Conservation (phyloP, 2,329 filamentous ascomycete genomes). For the Diplodia sapinea region DNA sequence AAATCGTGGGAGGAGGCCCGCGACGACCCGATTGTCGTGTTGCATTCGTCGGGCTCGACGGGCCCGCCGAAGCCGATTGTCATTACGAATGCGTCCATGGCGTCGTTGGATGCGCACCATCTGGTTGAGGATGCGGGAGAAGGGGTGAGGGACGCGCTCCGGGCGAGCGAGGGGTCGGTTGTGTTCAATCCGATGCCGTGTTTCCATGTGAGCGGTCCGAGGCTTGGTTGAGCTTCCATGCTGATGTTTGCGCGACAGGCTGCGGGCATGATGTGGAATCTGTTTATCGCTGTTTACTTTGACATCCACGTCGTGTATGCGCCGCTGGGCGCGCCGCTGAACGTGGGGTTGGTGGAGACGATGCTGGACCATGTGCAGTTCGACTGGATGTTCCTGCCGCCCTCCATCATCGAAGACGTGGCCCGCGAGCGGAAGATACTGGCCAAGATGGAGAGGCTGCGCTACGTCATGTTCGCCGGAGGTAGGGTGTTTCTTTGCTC, state of each 20-base stretch:
- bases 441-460: neutral
- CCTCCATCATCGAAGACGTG: neutral
- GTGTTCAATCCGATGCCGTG: neutral
- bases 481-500: neutral
- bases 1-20: constrained; percentile 37
- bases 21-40: constrained; percentile 38
- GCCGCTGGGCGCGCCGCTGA: neutral
- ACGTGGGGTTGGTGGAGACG: constrained; percentile 43
- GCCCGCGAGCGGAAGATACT: neutral
- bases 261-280: neutral
- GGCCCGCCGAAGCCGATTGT: constrained; percentile 45
- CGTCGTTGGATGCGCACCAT: neutral
- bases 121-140: neutral
- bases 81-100: neutral
- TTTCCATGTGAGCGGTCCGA: neutral
- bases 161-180: neutral
- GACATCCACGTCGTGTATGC: neutral
- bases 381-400: constrained; percentile 10
- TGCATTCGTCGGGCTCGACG: constrained; percentile 46
- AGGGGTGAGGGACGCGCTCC: neutral
- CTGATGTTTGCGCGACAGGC: neutral
- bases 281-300: neutral
- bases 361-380: neutral
- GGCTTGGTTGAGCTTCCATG: no score
- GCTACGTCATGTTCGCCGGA: neutral